Evolutionary conservation across 2,329 filamentous ascomycete species (phyloP).

Genomic region (Xylaria arbuscula): DNA sequence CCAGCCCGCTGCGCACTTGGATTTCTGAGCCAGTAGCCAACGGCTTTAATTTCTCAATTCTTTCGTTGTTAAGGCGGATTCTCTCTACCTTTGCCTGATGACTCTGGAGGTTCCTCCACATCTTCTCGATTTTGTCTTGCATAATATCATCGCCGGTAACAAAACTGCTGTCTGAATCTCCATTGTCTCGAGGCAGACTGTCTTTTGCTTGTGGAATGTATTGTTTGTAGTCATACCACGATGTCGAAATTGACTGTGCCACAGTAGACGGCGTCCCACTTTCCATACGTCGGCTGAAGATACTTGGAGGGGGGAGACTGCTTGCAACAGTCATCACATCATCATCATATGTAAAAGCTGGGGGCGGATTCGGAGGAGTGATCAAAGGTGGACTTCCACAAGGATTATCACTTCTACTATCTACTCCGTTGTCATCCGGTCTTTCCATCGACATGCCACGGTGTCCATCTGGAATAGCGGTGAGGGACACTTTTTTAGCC

Average conservation of each 20-base stretch:
- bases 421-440: slow-evolving; percentile 63
- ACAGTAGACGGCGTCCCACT: slow-evolving; percentile 23
- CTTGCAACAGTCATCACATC: slow-evolving; percentile 28
- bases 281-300: slow-evolving; percentile 27
- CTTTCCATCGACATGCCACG: slow-evolving; percentile 65
- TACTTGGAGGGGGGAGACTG: slow-evolving; percentile 25
- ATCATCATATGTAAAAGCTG: background rate
- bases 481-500: slow-evolving; percentile 70
- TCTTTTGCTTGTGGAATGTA: background rate
- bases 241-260: background rate
- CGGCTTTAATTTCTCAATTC: no score
- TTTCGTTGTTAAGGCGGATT: no score
- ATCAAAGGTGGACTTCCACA: slow-evolving; percentile 29
- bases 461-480: slow-evolving; percentile 78
- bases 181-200: background rate
- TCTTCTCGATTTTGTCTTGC: slow-evolving; percentile 9
- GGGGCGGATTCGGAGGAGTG: no score
- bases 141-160: slow-evolving; percentile 12
- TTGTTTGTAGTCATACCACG: background rate
- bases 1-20: no score
- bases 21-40: no score
- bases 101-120: slow-evolving; percentile 25
- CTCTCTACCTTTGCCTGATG: no score
- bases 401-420: slow-evolving; percentile 54
- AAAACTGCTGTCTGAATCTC: background rate